Evolutionary conservation across 2,329 filamentous ascomycete species (phyloP).

Genomic region (Aspergillus tanneri): DNA sequence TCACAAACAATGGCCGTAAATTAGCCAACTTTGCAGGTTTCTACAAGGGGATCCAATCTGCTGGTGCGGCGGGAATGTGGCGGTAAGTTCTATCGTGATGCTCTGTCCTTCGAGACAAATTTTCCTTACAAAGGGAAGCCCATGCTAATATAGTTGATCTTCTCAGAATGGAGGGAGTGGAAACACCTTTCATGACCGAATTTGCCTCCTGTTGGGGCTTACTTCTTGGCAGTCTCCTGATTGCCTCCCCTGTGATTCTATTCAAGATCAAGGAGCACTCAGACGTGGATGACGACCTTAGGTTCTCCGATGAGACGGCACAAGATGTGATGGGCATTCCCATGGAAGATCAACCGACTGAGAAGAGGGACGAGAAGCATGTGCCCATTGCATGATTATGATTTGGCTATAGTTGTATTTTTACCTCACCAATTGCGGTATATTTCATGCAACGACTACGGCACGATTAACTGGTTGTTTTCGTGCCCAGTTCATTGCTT

Average conservation of each 20-base stretch:
- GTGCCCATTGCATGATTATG: conserved; percentile 3
- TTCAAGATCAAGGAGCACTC: conserved; percentile 79
- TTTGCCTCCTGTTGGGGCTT: conserved; percentile 77
- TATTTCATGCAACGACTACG: not conserved
- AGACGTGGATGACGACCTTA: conserved; percentile 75
- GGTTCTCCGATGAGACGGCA: conserved; percentile 79
- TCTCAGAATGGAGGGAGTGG: conserved; percentile 67
- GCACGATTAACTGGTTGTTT: not conserved
- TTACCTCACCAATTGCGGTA: not conserved
- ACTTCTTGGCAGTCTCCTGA: conserved; percentile 68
- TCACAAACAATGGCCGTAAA: conserved; percentile 90
- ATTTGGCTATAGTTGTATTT: not conserved
- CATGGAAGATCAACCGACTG: conserved; percentile 17
- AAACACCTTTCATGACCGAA: conserved; percentile 66
- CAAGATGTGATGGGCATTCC: conserved; percentile 59
- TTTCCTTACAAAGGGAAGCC: not conserved
- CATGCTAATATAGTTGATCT: conserved; percentile 39
- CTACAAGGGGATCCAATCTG: conserved; percentile 90
- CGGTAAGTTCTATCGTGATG: conserved; percentile 33
- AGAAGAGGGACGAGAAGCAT: conserved; percentile 20
- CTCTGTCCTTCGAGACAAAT: not conserved
- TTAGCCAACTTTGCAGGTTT: conserved; percentile 88
- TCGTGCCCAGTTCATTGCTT: not conserved
- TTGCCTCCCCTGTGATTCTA: conserved; percentile 77
- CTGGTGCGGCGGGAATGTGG: conserved; percentile 65